phyloP scores from a whole-genome alignment of 2,329 filamentous ascomycete species.

The Chaetomium globosum region DNA sequence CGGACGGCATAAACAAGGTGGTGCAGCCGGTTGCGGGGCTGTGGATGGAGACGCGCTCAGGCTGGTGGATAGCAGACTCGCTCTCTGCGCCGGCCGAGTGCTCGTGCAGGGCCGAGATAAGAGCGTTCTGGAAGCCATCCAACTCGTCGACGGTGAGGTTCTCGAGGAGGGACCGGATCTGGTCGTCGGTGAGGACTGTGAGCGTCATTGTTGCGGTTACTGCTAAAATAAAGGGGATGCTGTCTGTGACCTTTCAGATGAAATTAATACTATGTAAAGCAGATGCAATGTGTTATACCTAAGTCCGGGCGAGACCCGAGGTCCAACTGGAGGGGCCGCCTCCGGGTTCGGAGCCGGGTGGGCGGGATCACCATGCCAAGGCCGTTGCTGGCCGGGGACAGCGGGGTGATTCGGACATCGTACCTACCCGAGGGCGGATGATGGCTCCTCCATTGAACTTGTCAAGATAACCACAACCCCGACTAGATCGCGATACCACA shows the following conservation, averaged over 20 bases:
- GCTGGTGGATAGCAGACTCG: constrained; percentile 56
- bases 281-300: not conserved
- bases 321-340: not conserved
- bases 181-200: constrained; percentile 59
- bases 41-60: constrained; percentile 54
- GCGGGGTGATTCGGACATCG: not conserved
- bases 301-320: not conserved
- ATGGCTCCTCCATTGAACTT: not conserved
- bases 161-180: constrained; percentile 59
- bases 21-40: constrained; percentile 56
- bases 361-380: constrained; percentile 14
- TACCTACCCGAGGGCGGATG: not conserved
- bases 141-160: constrained; percentile 56
- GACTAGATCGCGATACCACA: too few relatives aligned
- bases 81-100: constrained; percentile 58
- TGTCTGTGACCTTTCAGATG: not conserved
- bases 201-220: constrained; percentile 53
- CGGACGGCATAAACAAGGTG: constrained; percentile 75
- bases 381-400: constrained; percentile 19
- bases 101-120: constrained; percentile 60
- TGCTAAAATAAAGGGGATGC: not conserved
- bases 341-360: constrained; percentile 20
- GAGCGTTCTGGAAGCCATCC: constrained; percentile 52
- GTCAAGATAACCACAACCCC: not conserved
- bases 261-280: too few relatives aligned